Evolutionary conservation across 768 basidiomycete species (phyloP).

Genomic region (Gymnopilus junonius): DNA sequence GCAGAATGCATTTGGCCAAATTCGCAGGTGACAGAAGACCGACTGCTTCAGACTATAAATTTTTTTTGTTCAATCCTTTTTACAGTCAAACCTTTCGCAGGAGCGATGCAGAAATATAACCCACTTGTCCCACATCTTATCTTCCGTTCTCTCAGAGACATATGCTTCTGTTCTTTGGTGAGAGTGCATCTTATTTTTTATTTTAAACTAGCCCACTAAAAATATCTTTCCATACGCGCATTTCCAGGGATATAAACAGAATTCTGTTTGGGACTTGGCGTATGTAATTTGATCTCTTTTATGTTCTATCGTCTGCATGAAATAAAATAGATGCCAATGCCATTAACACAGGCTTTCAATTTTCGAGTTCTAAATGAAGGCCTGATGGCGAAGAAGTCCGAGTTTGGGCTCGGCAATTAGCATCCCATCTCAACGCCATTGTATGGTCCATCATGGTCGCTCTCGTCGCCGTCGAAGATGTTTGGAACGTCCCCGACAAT

Average conservation of each 20-base stretch:
- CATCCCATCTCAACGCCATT: slow-evolving; percentile 27
- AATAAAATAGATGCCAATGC: background rate
- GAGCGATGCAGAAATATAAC: background rate
- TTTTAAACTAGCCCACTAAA: background rate
- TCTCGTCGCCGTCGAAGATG: slow-evolving; percentile 40
- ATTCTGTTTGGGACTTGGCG: background rate
- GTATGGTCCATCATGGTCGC: slow-evolving; percentile 45
- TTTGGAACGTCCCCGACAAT: slow-evolving; percentile 46
- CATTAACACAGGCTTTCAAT: background rate
- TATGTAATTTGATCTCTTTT: background rate
- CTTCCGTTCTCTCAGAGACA: slow-evolving; percentile 10
- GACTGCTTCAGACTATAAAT: background rate
- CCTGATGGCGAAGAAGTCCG: background rate
- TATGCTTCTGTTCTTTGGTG: background rate
- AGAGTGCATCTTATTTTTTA: background rate
- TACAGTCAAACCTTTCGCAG: too few relatives aligned
- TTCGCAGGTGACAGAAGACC: background rate
- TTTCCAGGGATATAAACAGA: background rate
- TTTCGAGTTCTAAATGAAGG: background rate
- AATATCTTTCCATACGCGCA: background rate
- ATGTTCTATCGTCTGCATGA: background rate
- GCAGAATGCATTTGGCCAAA: background rate
- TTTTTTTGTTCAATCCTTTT: background rate
- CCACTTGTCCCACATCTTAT: background rate
- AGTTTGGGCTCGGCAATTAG: slow-evolving; percentile 2